These are phyloP conservation scores for Gloeopeniophorella convolvens DNA, from an alignment of 768 basidiomycete genomes.

Conservation along the genomic window DNA sequence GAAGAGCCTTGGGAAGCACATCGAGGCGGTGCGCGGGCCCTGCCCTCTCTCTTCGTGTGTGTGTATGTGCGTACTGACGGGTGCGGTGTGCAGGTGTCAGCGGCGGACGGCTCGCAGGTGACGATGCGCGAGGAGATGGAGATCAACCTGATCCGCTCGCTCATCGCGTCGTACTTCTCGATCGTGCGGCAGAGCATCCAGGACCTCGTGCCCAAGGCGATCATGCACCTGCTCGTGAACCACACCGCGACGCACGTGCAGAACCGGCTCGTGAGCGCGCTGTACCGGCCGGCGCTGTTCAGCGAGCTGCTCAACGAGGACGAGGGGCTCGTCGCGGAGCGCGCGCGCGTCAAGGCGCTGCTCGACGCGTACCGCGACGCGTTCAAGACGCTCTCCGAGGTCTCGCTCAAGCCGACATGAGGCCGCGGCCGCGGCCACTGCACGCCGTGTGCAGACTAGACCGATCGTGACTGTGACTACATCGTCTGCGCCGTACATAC, in stretches of 20 bases:
- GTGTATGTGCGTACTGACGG: conserved; percentile 1
- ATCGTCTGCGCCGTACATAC: too few relatives aligned
- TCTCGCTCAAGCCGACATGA: conserved; percentile 61
- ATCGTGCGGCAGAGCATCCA: conserved; percentile 97
- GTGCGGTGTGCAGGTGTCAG: conserved; percentile 36
- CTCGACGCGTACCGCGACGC: conserved; percentile 96
- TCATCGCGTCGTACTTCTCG: conserved; percentile 92
- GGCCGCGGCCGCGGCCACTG: too few relatives aligned
- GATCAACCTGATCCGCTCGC: conserved; percentile 85
- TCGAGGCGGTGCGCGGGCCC: conserved; percentile 77
- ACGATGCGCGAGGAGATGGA: conserved; percentile 94
- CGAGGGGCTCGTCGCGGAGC: conserved; percentile 89
- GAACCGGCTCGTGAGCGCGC: conserved; percentile 85
- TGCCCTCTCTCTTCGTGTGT: neutral
- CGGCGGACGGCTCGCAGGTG: conserved; percentile 51
- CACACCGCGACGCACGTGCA: conserved; percentile 95
- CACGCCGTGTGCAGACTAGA: too few relatives aligned
- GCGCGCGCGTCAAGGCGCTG: conserved; percentile 87
- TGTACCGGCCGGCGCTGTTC: conserved; percentile 95
- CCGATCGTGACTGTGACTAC: too few relatives aligned
- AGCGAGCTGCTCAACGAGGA: conserved; percentile 90
- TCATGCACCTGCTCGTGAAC: conserved; percentile 98
- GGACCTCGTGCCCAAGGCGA: conserved; percentile 93
- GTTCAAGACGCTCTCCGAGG: conserved; percentile 80
- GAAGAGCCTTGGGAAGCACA: conserved; percentile 96